Conservation (phyloP, 805 yeast genomes). For the Saccharomyces cerevisiae region DNA sequence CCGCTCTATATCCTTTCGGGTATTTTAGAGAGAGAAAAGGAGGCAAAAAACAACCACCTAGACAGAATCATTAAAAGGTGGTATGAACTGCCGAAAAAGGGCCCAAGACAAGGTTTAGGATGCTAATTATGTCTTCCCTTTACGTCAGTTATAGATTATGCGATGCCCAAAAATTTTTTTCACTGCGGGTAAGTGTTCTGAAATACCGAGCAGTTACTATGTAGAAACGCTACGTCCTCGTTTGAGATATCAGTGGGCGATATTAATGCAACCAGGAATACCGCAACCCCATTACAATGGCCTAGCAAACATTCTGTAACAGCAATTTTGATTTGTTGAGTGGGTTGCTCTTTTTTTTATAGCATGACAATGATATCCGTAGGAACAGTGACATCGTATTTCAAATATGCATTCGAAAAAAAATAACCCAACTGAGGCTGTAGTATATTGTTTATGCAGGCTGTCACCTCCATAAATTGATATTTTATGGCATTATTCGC, state of each 20-base stretch:
- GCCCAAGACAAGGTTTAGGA: background rate
- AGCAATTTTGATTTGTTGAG: background rate
- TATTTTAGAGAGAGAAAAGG: background rate
- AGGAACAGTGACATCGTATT: background rate
- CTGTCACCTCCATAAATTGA: background rate
- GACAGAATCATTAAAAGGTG: background rate
- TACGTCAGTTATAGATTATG: background rate
- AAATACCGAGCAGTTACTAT: background rate
- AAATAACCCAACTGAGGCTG: background rate
- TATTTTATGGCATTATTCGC: background rate
- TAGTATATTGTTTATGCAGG: no score
- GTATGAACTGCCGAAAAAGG: background rate
- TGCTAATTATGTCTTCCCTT: background rate
- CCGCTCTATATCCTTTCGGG: background rate
- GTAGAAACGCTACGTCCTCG: background rate
- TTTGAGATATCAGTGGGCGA: background rate
- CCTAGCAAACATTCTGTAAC: background rate
- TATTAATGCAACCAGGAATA: background rate
- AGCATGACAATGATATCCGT: background rate
- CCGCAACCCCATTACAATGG: background rate
- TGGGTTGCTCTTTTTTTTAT: background rate
- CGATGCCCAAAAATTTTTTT: background rate
- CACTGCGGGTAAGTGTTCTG: background rate
- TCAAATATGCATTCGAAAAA: background rate
- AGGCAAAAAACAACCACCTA: background rate